Evolutionary conservation across 371 early-diverging fungal genomes (phyloP).

Genomic region (Mortierella sp.): DNA sequence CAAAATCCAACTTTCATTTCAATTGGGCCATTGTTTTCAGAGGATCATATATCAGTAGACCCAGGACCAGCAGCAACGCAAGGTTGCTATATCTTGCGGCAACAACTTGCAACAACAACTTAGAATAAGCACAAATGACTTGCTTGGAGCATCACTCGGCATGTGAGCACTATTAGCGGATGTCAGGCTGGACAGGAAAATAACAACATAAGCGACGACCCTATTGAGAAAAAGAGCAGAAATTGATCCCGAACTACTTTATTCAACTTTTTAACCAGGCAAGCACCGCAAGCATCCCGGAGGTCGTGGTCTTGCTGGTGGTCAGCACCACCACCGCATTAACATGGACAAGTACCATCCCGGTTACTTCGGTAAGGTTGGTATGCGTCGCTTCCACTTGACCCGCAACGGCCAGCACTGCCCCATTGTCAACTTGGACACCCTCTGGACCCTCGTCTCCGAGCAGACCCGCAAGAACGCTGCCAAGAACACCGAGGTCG

Average conservation of each 20-base stretch:
- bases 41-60: no score
- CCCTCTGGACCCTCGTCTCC: constrained; percentile 94
- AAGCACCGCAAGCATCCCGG: constrained; percentile 99
- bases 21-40: no score
- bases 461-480: constrained; percentile 91
- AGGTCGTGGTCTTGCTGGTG: constrained; percentile 99
- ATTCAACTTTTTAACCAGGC: constrained; percentile 61
- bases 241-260: no score
- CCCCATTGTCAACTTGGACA: constrained; percentile 94
- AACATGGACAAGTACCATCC: constrained; percentile 99
- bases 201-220: no score
- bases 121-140: no score
- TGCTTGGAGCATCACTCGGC: no score
- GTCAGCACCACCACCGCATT: constrained; percentile 99
- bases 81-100: no score
- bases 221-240: not conserved
- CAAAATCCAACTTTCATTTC: no score
- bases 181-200: no score
- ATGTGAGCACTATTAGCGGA: no score
- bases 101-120: no score
- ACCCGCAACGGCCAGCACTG: constrained; percentile 93
- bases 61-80: no score
- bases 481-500: constrained; percentile 88
- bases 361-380: constrained; percentile 99
- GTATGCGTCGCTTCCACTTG: constrained; percentile 99